A percentile compares a stretch with the other conserved stretches of the same genome.
Evolutionary conservation across 306 rosid genomes (phyloP).

Genomic region (Luffa acutangula): DNA sequence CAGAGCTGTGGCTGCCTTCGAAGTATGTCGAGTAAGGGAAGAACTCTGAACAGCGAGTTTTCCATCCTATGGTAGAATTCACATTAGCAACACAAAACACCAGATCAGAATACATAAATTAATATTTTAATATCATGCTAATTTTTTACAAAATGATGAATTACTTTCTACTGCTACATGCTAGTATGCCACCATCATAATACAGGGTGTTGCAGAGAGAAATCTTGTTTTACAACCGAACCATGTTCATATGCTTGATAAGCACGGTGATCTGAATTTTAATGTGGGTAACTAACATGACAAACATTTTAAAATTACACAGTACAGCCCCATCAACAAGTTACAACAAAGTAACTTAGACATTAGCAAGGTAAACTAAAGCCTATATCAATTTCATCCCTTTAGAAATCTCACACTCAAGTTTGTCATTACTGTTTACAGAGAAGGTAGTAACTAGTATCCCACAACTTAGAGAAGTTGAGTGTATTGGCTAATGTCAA

Average conservation of each 20-base stretch:
- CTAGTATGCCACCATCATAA: neutral
- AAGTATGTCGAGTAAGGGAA: slow-evolving; percentile 75
- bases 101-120: neutral
- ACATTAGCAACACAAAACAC: neutral
- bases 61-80: slow-evolving; percentile 61
- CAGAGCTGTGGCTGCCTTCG: slow-evolving; percentile 65
- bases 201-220: neutral
- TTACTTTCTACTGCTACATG: neutral
- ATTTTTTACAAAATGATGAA: neutral
- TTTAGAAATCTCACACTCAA: neutral
- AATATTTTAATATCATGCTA: neutral
- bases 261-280: neutral
- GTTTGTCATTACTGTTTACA: neutral
- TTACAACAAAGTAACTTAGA: no score
- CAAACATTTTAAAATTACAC: neutral
- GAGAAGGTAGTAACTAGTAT: neutral
- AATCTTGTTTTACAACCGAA: neutral
- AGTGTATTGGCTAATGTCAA: no score
- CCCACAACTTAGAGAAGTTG: no score
- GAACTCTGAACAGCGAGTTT: slow-evolving; percentile 56
- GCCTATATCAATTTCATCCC: neutral
- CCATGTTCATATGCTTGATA: neutral
- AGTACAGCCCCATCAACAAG: neutral
- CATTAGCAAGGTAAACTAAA: no score
- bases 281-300: neutral